phyloP scores from a whole-genome alignment of 768 basidiomycete species.

The Podaxis carcinomalis region DNA sequence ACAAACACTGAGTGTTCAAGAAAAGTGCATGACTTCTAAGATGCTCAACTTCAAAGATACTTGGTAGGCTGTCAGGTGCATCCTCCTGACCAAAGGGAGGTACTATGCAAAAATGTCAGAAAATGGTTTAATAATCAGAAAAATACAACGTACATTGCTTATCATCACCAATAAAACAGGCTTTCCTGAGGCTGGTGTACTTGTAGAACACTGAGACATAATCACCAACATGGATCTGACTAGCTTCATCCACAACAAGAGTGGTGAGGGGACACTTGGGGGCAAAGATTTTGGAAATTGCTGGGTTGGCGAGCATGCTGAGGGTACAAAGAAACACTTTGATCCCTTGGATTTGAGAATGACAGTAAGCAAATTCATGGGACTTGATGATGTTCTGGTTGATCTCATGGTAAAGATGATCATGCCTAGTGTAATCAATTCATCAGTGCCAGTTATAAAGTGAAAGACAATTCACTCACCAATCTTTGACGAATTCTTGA shows the following conservation, averaged over 20 bases:
- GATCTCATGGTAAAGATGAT: slow-evolving; percentile 62
- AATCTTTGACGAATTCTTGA: slow-evolving; percentile 55
- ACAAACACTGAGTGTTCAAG: slow-evolving; percentile 72
- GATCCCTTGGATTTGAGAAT: slow-evolving; percentile 24
- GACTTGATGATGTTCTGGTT: slow-evolving; percentile 49
- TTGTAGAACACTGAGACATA: slow-evolving; percentile 39
- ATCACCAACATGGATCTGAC: slow-evolving; percentile 58
- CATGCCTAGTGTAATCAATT: slow-evolving; percentile 55
- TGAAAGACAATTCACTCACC: slow-evolving; percentile 36
- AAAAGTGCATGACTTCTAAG: slow-evolving; percentile 46
- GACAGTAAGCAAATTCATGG: slow-evolving; percentile 26
- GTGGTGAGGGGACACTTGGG: slow-evolving; percentile 37
- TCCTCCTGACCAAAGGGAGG: slow-evolving; percentile 79
- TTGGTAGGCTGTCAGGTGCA: slow-evolving; percentile 48
- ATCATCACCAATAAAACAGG: slow-evolving; percentile 62
- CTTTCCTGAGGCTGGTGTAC: slow-evolving; percentile 41
- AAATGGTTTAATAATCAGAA: slow-evolving; percentile 8
- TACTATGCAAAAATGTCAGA: slow-evolving; percentile 38
- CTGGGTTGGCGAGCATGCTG: slow-evolving; percentile 59
- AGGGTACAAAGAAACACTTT: slow-evolving; percentile 73
- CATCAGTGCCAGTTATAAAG: neutral
- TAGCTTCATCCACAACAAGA: slow-evolving; percentile 64
- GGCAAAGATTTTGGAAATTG: slow-evolving; percentile 28
- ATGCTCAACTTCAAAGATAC: slow-evolving; percentile 75
- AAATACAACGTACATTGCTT: slow-evolving; percentile 49